phyloP scores from a whole-genome alignment of 1,284 basidiomycete genomes.

The Ustilago loliicola region DNA sequence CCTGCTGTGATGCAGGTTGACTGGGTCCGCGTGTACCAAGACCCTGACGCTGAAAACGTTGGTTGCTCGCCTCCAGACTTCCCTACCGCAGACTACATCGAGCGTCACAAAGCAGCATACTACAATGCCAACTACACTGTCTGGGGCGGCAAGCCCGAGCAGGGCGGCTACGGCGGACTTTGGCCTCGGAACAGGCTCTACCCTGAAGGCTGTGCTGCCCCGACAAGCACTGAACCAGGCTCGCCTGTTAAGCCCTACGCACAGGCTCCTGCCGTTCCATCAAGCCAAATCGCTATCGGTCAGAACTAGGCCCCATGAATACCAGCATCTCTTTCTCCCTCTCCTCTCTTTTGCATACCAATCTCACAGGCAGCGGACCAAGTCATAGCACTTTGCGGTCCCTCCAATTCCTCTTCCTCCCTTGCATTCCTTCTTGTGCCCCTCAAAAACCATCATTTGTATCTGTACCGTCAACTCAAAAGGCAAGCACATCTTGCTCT shows the following conservation, averaged over 20 bases:
- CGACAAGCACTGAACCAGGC: slow-evolving; percentile 36
- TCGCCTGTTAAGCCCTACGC: slow-evolving; percentile 50
- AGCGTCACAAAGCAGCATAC: slow-evolving; percentile 57
- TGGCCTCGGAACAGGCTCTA: slow-evolving; percentile 63
- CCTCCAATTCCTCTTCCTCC: slow-evolving; percentile 9
- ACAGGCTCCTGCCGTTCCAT: slow-evolving; percentile 36
- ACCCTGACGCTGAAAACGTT: slow-evolving; percentile 45
- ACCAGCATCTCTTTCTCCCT: too few species aligned
- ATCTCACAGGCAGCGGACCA: slow-evolving; percentile 5
- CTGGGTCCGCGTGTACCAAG: slow-evolving; percentile 62
- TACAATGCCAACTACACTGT: slow-evolving; percentile 57
- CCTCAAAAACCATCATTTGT: slow-evolving; percentile 3
- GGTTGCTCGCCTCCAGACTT: slow-evolving; percentile 70
- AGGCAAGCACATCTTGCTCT: background rate
- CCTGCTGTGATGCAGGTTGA: slow-evolving; percentile 56
- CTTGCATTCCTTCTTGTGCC: background rate
- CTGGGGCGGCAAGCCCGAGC: slow-evolving; percentile 56
- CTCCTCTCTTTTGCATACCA: background rate
- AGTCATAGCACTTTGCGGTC: slow-evolving; percentile 7
- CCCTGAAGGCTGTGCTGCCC: slow-evolving; percentile 40
- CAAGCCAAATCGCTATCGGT: slow-evolving; percentile 39
- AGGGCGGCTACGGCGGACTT: slow-evolving; percentile 59
- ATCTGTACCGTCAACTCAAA: background rate
- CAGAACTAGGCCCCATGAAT: slow-evolving; percentile 13
- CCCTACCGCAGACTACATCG: slow-evolving; percentile 76